Evolutionary conservation across 2,329 filamentous ascomycete genomes (phyloP), one percentile per base, ranked within the genome.

Genomic region (Rhynchosporium secalis): DNA sequence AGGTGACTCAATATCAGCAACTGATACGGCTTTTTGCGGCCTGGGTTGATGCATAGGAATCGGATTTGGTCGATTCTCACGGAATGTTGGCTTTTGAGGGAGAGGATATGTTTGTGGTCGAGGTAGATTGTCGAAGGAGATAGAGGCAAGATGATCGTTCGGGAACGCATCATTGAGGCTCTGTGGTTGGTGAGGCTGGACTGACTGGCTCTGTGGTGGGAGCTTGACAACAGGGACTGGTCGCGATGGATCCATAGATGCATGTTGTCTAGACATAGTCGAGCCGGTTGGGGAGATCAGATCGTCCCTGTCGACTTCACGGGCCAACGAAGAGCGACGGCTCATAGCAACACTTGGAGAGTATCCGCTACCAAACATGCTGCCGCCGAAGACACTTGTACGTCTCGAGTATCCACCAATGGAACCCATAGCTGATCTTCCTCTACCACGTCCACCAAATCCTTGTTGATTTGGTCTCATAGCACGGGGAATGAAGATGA

Each of bases 401-500:
- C 90, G 86, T 71, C 91, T 89, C 7, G 89, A 92, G 69, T 83
- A 87, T 10, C 84, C 84, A 5, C 85, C 84, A 60, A 89, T 78
- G 71, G 80, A 91, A 68, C 81, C 88, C 76, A 90, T 83, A 15
- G 86, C 86, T 62, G 91, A 89, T 62, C 88, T 84, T 43, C 91
- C 87, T 72, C 91, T 89, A 60, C 90, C 83, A 58, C 83, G 83
- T 60, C 85, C 81, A 48, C 81, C 81, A 68, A 88, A 85, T 36
- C 87, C 85, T 78, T 96, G 91, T 75, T 96, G 92, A 74, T 96
- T 97, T 13, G 95, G 95, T 69, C 95, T 86, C 79, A 97, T 84
- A 10, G 94, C 94, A 68, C 95, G 85, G 12, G 95, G 95, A 64
- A 99, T 99, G 77, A 99, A 99, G 71, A 97, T 96, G 76, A 99